Base-by-base conservation (phyloP, 2,329 filamentous ascomycete genomes). In the Venturia aucupariae region DNA sequence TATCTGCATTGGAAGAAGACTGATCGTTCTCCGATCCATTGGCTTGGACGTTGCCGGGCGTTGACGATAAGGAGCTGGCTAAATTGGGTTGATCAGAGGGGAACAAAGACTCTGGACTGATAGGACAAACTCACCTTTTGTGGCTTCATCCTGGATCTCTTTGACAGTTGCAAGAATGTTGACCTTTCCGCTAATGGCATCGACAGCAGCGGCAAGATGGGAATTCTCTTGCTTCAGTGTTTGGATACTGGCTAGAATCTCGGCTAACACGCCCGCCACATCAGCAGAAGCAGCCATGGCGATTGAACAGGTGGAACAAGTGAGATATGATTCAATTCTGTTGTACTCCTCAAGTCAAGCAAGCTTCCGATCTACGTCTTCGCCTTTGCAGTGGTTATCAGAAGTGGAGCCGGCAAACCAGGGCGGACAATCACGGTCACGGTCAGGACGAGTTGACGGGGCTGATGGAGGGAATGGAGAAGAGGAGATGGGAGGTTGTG, bases 101-200 rank as follows among this genome's bases (percentile, higher is more conserved):
- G 35, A 27, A n/a, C n/a, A 6, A 32, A 8, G 19, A n/a, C 2
- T 46, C 22, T 54, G 7, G 1, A 62, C 7, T 3, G 4, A 46
- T 24, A 19, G 11, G 38, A 44, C 22, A 46, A 27, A 64, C 63
- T 48, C 35, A 64, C 63, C 46, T 32, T 44, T 44, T 32, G 38
- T 32, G 27, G 81, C 80, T 62, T 78, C 78, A 67, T 84, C 81
- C 66, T 80, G 77, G 39, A 84, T 75, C 68, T 83, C 79, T 73
- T 84, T 85, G 69, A 86, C 79, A 59, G 82, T 81, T 35, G 83
- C 80, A 39, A 86, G 75, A 59, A 83, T 81, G 71, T 87, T 86
- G 66, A 87, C 81, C 64, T 83, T 80, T 61, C 83, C 83, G 68
- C 84, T 82, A 73, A 87, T 85, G 54, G 79, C 79, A 72, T 86